Base-by-base conservation (phyloP, 331 rosid genomes). In the Pyrus hybrid region DNA sequence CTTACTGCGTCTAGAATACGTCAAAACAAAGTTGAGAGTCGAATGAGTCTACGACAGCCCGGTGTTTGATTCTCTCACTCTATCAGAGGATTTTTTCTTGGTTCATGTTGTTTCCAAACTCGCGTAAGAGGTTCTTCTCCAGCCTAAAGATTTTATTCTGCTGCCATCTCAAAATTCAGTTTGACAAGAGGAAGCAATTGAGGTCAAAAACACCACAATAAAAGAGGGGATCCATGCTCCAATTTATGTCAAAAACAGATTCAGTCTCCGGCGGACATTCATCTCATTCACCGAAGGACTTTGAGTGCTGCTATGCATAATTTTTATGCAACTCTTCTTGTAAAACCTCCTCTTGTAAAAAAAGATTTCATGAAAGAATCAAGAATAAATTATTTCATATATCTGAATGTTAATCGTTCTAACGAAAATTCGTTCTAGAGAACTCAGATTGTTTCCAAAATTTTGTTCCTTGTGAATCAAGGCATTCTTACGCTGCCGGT, bases 1-100 rank as follows among this genome's bases (percentile, higher is more conserved):
- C 47, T 68, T 73, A 57, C 30, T 76, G 74, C 62, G 5, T 41
- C 62, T 67, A 56, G 80, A 68, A 58, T 67, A 60, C 60, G 58
- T 30, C 9, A 25, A 67, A 66, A 67, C 43, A 23, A 23, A 67
- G n/a, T 43, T 45, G 47, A 30, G 49, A 54, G 53, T 30, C 47
- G 1, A 41, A 41, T 53, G 64, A 58, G 56, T 70, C 45, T 26
- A 57, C 58, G 25, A 14, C 67, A 21, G 37, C 56, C 41, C 25
- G 66, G 33, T 35, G 30, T 72, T 41, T 0, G 47, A 41, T 41
- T 41, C 47, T 41, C 47, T 41, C 43, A 37, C 47, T 41, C 14
- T 41, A 11, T 28, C 69, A 68, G 45, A 58, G 13, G 4, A 68
- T 10, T 29, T 29, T 53, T 11, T 78, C 61, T 54, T 57, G 62